These are phyloP conservation scores for Myriangium duriaei DNA, from an alignment of 2,329 filamentous ascomycete species.

Conservation along the genomic window DNA sequence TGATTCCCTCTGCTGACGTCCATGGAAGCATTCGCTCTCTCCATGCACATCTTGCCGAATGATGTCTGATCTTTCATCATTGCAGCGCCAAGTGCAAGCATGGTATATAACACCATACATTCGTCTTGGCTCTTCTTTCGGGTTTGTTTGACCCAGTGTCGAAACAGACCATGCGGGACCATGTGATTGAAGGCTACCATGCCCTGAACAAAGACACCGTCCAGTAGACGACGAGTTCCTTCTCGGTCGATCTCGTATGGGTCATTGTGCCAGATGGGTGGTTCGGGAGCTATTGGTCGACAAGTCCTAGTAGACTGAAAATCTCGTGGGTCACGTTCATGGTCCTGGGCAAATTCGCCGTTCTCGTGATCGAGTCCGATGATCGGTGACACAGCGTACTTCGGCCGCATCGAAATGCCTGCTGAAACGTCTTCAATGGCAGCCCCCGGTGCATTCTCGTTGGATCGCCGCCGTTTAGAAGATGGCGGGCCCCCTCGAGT, in stretches of 20 bases:
- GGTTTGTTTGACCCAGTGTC: constrained; percentile 42
- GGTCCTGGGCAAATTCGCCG: too few relatives aligned
- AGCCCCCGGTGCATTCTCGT: too few relatives aligned
- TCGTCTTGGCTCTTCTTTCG: constrained; percentile 28
- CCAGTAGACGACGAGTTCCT: constrained; percentile 39
- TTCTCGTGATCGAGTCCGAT: too few relatives aligned
- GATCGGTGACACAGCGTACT: too few relatives aligned
- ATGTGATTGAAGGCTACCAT: constrained; percentile 44
- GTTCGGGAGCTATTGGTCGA: too few relatives aligned
- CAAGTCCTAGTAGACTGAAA: too few relatives aligned
- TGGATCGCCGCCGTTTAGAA: too few relatives aligned
- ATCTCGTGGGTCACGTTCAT: too few relatives aligned
- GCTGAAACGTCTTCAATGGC: too few relatives aligned
- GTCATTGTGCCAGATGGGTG: constrained; percentile 37
- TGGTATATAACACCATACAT: constrained; percentile 47
- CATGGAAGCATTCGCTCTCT: constrained; percentile 46
- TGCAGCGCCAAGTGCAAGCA: constrained; percentile 45
- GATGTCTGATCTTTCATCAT: constrained; percentile 37
- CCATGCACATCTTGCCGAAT: constrained; percentile 35
- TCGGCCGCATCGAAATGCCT: too few relatives aligned
- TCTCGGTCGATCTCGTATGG: constrained; percentile 40
- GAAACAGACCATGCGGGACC: constrained; percentile 43
- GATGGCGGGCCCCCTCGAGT: too few relatives aligned
- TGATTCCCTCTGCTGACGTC: constrained; percentile 39
- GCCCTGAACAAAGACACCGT: constrained; percentile 45